phyloP scores from a whole-genome alignment of 768 basidiomycete species.

The Arthromyces matolae region DNA sequence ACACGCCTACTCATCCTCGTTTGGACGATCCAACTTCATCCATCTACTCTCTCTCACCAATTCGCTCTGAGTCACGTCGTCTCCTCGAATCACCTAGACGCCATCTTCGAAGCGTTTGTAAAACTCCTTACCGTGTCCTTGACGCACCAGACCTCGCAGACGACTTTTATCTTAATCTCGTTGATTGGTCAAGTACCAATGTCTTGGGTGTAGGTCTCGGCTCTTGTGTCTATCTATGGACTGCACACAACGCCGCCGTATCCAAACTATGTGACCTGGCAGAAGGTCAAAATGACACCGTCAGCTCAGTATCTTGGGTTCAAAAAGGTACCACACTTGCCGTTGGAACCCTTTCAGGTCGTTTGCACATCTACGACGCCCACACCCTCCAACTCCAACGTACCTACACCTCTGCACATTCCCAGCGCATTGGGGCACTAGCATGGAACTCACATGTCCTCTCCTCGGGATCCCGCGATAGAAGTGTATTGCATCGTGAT shows the following conservation, averaged over 20 bases:
- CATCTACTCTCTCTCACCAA: conserved; percentile 87
- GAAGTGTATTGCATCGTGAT: conserved; percentile 88
- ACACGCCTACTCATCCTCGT: conserved; percentile 50
- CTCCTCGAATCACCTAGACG: conserved; percentile 84
- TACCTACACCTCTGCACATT: conserved; percentile 81
- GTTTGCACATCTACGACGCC: conserved; percentile 93
- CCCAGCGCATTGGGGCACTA: conserved; percentile 86
- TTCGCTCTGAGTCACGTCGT: conserved; percentile 76
- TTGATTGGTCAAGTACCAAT: conserved; percentile 96
- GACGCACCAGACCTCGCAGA: conserved; percentile 97
- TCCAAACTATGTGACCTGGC: conserved; percentile 86
- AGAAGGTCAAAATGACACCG: conserved; percentile 60
- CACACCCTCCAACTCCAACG: conserved; percentile 68
- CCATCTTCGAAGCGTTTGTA: conserved; percentile 77
- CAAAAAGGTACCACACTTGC: conserved; percentile 90
- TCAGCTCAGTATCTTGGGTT: conserved; percentile 93
- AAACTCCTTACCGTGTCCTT: conserved; percentile 94
- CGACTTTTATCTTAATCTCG: conserved; percentile 97
- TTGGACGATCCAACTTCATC: conserved; percentile 86
- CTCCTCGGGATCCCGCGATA: conserved; percentile 88
- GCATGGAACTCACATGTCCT: conserved; percentile 91
- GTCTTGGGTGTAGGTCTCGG: conserved; percentile 92
- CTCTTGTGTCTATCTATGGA: conserved; percentile 94
- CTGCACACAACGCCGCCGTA: conserved; percentile 88
- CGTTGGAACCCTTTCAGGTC: conserved; percentile 86